Evolutionary conservation across 257 asterid genomes (phyloP).

Genomic region (Nicotiana tabacum): DNA sequence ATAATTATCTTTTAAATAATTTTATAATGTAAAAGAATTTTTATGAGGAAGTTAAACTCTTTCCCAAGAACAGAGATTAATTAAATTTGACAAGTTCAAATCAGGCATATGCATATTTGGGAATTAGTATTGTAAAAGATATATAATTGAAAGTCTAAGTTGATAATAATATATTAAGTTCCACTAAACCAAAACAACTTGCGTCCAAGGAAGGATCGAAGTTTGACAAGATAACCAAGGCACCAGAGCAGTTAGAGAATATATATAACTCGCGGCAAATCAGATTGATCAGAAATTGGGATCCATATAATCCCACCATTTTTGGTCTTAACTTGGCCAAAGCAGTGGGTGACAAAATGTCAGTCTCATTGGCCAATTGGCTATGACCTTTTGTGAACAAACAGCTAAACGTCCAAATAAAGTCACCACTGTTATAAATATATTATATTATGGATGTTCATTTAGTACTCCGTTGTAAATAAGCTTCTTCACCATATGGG

Average conservation of each 20-base stretch:
- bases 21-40: neutral
- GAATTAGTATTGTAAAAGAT: neutral
- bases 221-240: neutral
- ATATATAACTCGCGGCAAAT: neutral
- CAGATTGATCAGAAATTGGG: slow-evolving; percentile 19
- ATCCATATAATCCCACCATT: slow-evolving; percentile 14
- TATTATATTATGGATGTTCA: too few species aligned
- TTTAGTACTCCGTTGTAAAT: too few species aligned
- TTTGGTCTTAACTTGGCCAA: slow-evolving; percentile 8
- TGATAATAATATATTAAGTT: neutral
- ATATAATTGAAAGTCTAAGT: neutral
- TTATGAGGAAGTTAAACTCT: neutral
- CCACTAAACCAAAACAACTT: neutral
- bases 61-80: neutral
- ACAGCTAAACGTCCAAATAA: neutral
- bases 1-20: too few species aligned
- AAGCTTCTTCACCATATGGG: too few species aligned
- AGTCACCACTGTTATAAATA: neutral
- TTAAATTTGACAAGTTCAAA: neutral
- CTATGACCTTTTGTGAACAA: neutral
- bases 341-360: slow-evolving; percentile 11
- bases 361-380: slow-evolving; percentile 14
- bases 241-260: neutral
- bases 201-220: neutral
- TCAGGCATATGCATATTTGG: neutral